Evolutionary conservation across 352 stramenopile species (phyloP).

Genomic region (Phytophthora sojae): DNA sequence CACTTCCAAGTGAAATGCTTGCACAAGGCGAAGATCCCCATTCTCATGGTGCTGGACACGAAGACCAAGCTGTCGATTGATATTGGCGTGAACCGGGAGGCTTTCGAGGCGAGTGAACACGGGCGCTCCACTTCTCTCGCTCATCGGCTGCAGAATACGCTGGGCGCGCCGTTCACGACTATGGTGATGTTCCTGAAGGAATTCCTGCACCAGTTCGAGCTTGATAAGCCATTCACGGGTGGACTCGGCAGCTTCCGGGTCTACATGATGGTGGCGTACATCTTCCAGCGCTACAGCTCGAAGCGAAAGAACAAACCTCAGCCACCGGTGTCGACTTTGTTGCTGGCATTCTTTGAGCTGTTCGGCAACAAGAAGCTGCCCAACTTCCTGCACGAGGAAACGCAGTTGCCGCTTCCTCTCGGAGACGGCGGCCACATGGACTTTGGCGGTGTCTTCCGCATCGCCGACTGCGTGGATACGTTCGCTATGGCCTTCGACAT

Average conservation of each 20-base stretch:
- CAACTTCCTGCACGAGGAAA: slow-evolving; percentile 59
- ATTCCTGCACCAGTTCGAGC: slow-evolving; percentile 78
- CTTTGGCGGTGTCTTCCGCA: slow-evolving; percentile 70
- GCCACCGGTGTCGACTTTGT: slow-evolving; percentile 32
- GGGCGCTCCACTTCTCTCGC: slow-evolving; percentile 69
- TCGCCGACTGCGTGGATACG: slow-evolving; percentile 70
- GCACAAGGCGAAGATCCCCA: slow-evolving; percentile 77
- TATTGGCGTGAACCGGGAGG: slow-evolving; percentile 70
- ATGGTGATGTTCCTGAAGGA: slow-evolving; percentile 80
- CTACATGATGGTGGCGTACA: slow-evolving; percentile 83
- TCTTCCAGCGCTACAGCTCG: slow-evolving; percentile 45
- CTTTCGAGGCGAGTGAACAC: slow-evolving; percentile 66
- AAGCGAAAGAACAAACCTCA: slow-evolving; percentile 27
- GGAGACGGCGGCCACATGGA: slow-evolving; percentile 49
- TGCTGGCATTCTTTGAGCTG: slow-evolving; percentile 69
- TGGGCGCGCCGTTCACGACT: slow-evolving; percentile 57
- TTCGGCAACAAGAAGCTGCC: slow-evolving; percentile 69
- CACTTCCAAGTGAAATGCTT: slow-evolving; percentile 71
- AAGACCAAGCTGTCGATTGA: slow-evolving; percentile 66
- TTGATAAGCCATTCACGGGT: slow-evolving; percentile 84
- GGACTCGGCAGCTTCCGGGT: slow-evolving; percentile 81
- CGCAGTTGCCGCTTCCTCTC: slow-evolving; percentile 56
- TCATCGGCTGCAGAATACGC: slow-evolving; percentile 46
- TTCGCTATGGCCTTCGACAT: slow-evolving; percentile 79
- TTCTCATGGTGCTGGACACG: slow-evolving; percentile 71